A percentile compares a stretch with the other conserved stretches of the same genome.
phyloP scores from a whole-genome alignment of 169 alveolate species.

The Fabrea salina region DNA sequence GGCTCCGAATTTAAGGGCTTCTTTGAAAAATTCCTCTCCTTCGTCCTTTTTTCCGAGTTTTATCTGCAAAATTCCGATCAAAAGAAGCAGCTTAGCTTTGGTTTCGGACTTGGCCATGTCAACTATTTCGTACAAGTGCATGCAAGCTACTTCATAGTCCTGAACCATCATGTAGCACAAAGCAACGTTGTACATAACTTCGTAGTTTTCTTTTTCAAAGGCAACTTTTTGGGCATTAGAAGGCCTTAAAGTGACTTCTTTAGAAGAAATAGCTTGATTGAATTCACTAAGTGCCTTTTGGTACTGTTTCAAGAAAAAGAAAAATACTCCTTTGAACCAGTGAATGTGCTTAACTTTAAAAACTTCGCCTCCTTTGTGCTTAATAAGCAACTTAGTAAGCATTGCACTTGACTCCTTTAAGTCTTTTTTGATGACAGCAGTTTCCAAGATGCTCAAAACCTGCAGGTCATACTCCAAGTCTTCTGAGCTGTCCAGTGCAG shows the following conservation, averaged over 20 bases:
- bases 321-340: constrained; percentile 9
- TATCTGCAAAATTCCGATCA: constrained; percentile 9
- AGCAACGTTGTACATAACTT: constrained; percentile 13
- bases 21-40: background rate
- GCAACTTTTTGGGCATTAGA: constrained; percentile 9
- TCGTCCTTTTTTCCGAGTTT: background rate
- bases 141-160: constrained; percentile 8
- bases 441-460: background rate
- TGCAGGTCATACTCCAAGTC: constrained; percentile 5
- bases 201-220: constrained; percentile 1
- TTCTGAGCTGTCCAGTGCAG: background rate
- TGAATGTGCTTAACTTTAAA: background rate
- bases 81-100: constrained; percentile 12
- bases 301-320: background rate
- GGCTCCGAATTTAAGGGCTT: constrained; percentile 13
- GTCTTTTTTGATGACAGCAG: background rate
- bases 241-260: background rate
- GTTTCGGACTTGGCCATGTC: background rate
- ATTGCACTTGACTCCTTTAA: background rate
- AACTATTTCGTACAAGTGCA: background rate
- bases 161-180: constrained; percentile 19
- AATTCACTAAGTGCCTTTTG: constrained; percentile 21
- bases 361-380: constrained; percentile 19
- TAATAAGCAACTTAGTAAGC: background rate
- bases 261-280: background rate